Evolutionary conservation across 2,329 filamentous ascomycete genomes (phyloP), one percentile per base, ranked within the genome.

Genomic region (Emericellopsis cladophorae): DNA sequence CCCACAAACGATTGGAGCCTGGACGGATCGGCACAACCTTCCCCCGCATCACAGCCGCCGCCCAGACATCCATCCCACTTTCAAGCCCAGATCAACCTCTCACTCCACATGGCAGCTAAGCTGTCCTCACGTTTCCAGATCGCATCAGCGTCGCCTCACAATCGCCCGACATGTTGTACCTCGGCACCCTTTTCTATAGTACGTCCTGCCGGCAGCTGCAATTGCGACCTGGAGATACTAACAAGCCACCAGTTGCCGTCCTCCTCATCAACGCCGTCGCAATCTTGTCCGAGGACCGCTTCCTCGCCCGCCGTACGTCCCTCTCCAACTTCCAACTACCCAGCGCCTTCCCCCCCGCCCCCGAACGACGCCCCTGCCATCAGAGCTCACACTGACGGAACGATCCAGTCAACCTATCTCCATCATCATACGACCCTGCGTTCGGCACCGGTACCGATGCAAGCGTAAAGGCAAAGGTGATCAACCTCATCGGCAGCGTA

Each of bases 241-340:
- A 37, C 21, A 16, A 33, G 32, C 24, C 23, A 18, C 32, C 45
- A 60, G 84, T 90, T 50, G 74, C 79, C 51, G 72, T 94, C 58
- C 85, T 96, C 55, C 76, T 96, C 58, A 80, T 92, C 64, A 98
- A 98, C 64, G 86, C 87, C 49, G 82, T 96, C 57, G 87, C 89
- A 48, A 79, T 95, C 56, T 82, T 96, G 49, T 94, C 87, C 52
- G 89, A 95, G 76, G 88, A 95, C 65, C 83, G 88, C 46, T 95
- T 95, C 62, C 84, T 95, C 49, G 64, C 83, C 65, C 81, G 60
- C 51, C 93, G 61, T 65, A 57, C 48, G 61, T 45, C 18, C 18
- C 18, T 21, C 18, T 21, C 18, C 18, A 21, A 21, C 6, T 26
- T 37, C 18, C 22, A 4, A n/a, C 36, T 22, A 10, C 12, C 15